A percentile compares a stretch with the other conserved stretches of the same genome.
phyloP scores from a whole-genome alignment of 73 alveolate species.

The Paramecium bursaria region DNA sequence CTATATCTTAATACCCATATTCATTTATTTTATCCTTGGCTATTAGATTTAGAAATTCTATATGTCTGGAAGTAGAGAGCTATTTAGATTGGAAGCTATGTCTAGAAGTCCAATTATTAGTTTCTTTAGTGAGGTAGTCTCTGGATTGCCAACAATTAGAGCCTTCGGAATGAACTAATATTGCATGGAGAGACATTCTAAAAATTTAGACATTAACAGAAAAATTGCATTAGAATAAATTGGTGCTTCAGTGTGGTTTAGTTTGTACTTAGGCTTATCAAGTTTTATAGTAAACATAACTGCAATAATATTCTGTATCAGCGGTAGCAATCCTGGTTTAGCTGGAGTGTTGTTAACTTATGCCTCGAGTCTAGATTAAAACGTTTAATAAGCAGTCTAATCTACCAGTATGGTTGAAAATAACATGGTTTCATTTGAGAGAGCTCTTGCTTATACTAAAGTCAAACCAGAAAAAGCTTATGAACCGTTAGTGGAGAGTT shows the following conservation, averaged over 20 bases:
- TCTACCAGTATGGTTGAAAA: slow-evolving; percentile 77
- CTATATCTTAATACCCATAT: neutral
- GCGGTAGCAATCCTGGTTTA: neutral
- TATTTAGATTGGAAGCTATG: slow-evolving; percentile 85
- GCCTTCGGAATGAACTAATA: slow-evolving; percentile 71
- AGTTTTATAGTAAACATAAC: slow-evolving; percentile 24
- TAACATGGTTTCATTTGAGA: slow-evolving; percentile 86
- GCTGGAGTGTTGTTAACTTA: slow-evolving; percentile 36
- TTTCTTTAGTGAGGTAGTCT: slow-evolving; percentile 84
- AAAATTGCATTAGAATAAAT: neutral
- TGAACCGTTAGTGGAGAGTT: slow-evolving; percentile 50
- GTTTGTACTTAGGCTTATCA: neutral
- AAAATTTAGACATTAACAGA: slow-evolving; percentile 19
- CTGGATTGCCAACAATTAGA: slow-evolving; percentile 91
- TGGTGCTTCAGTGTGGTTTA: slow-evolving; percentile 24
- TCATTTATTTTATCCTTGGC: neutral
- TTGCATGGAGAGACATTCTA: slow-evolving; percentile 10
- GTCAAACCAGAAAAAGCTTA: neutral
- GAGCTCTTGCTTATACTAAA: slow-evolving; percentile 81
- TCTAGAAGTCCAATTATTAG: slow-evolving; percentile 92
- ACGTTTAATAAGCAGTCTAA: neutral
- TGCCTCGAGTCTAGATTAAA: neutral
- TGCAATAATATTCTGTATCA: neutral
- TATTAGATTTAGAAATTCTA: neutral
- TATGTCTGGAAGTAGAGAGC: slow-evolving; percentile 77